Conservation (phyloP, 2,329 filamentous ascomycete genomes). For the Cladosporium oxysporum region DNA sequence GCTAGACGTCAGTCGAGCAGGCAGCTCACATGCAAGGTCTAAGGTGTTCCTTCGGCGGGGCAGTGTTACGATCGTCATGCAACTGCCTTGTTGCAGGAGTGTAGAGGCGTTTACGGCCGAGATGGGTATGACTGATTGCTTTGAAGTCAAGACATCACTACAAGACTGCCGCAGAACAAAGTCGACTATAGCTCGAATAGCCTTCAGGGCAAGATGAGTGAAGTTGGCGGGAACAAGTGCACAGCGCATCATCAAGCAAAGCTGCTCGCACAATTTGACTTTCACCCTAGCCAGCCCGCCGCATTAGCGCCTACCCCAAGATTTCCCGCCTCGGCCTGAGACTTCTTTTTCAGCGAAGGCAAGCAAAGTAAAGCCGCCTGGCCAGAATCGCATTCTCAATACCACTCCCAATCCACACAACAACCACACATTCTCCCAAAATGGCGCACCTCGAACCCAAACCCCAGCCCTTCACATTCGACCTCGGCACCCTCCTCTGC, state of each 20-base stretch:
- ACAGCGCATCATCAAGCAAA: neutral
- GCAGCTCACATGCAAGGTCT: neutral
- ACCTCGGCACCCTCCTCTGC: conserved; percentile 82
- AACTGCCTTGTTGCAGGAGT: neutral
- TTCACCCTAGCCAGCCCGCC: conserved; percentile 3
- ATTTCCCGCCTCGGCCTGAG: conserved; percentile 14
- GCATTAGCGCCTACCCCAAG: conserved; percentile 14
- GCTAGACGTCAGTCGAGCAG: conserved; percentile 14
- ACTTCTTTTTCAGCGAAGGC: conserved; percentile 13
- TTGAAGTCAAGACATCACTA: neutral
- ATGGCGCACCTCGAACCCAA: conserved; percentile 53
- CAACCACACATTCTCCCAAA: conserved; percentile 24
- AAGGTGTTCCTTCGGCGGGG: conserved; percentile 8
- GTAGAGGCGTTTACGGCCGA: neutral
- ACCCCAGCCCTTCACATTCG: conserved; percentile 88
- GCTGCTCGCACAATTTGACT: conserved; percentile 5
- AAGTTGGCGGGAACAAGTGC: neutral
- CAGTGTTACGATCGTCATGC: conserved; percentile 3
- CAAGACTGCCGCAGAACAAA: neutral
- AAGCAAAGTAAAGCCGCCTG: conserved; percentile 6
- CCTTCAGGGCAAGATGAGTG: neutral
- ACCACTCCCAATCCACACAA: neutral
- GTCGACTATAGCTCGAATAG: neutral
- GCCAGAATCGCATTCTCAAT: neutral
- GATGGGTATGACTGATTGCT: no score